A percentile compares a stretch with the other conserved stretches of the same genome.
Conservation (phyloP, 306 rosid species). For the Carpinus viminea region DNA sequence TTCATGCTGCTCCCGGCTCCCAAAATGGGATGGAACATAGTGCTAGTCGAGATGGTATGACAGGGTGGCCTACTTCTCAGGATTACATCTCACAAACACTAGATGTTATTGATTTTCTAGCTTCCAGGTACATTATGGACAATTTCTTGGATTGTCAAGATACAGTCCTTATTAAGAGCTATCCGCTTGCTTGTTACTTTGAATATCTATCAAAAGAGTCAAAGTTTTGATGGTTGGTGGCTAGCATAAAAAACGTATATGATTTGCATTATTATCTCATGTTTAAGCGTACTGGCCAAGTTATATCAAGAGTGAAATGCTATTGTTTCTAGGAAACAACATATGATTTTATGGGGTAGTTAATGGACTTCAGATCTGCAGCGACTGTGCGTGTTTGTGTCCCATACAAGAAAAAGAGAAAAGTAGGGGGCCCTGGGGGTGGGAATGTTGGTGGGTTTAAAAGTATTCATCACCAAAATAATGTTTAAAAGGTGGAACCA, state of each 20-base stretch:
- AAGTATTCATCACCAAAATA: background rate
- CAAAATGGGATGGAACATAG: constrained; percentile 97
- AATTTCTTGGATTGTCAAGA: background rate
- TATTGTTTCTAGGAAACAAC: background rate
- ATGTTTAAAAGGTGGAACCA: background rate
- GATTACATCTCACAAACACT: constrained; percentile 62
- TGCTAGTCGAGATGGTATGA: constrained; percentile 84
- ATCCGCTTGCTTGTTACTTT: background rate
- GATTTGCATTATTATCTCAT: background rate
- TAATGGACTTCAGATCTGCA: background rate
- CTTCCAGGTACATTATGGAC: constrained; percentile 57
- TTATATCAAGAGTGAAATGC: background rate
- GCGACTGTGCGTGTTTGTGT: background rate
- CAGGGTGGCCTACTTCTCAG: constrained; percentile 63
- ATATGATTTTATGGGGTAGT: background rate
- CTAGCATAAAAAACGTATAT: background rate
- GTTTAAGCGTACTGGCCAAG: background rate
- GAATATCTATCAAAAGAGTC: background rate
- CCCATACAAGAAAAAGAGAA: background rate
- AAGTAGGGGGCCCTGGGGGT: background rate
- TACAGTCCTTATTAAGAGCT: background rate
- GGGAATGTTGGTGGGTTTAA: background rate
- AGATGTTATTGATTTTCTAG: constrained; percentile 77
- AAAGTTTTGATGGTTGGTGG: background rate
- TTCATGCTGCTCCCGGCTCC: constrained; percentile 92